A percentile compares a stretch with the other conserved stretches of the same genome.
phyloP scores from a whole-genome alignment of 768 basidiomycete genomes.

The Amanita jacksonii region DNA sequence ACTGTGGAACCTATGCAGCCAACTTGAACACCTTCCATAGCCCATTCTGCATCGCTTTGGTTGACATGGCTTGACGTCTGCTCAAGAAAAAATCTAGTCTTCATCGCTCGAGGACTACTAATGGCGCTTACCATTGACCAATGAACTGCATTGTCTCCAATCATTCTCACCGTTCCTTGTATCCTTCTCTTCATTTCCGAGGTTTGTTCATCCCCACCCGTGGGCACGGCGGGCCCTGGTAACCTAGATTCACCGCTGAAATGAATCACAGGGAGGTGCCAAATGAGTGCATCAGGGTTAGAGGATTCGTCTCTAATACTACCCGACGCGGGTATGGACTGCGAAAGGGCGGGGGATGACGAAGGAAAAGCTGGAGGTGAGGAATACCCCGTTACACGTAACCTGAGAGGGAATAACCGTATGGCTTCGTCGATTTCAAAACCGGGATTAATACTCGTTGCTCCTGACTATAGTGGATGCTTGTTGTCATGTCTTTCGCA shows the following conservation, averaged over 20 bases:
- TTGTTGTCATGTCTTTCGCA: background rate
- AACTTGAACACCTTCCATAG: conserved; percentile 46
- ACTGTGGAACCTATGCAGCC: conserved; percentile 43
- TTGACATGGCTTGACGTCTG: conserved; percentile 19
- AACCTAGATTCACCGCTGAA: conserved; percentile 36
- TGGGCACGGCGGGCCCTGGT: conserved; percentile 12
- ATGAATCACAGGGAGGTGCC: conserved; percentile 40
- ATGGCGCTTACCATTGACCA: conserved; percentile 38
- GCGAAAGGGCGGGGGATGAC: conserved; percentile 11
- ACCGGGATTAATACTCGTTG: conserved; percentile 10
- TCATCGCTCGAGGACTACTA: too few species aligned
- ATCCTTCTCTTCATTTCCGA: conserved; percentile 22
- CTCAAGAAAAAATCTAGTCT: background rate
- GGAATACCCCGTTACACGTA: conserved; percentile 32
- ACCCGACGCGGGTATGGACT: too few species aligned
- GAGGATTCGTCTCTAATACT: conserved; percentile 12
- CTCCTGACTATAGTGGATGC: conserved; percentile 13
- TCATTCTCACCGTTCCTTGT: conserved; percentile 36
- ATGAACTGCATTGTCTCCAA: conserved; percentile 38
- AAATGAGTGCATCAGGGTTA: conserved; percentile 17
- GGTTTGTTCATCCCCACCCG: conserved; percentile 15
- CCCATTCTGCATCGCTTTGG: conserved; percentile 34
- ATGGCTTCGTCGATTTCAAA: conserved; percentile 32
- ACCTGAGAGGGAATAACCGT: conserved; percentile 42
- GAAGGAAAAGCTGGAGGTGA: conserved; percentile 16